Conservation (phyloP, 1,284 basidiomycete genomes). For the Peniophora sp. region DNA sequence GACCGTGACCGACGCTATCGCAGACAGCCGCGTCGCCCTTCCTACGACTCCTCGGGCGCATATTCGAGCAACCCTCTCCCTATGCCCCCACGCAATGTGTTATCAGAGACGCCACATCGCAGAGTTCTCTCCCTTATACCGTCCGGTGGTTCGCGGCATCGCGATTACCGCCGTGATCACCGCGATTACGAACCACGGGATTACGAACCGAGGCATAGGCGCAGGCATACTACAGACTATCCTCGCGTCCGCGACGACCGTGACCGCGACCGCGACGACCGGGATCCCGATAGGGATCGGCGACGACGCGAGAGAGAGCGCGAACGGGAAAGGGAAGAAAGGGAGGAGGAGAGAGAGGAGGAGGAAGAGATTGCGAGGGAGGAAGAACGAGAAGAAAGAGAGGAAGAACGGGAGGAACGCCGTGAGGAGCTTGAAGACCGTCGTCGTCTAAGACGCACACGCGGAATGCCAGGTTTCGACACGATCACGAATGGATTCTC, state of each 20-base stretch:
- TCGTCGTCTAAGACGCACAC: background rate
- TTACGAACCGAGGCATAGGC: background rate
- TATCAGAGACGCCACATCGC: conserved; percentile 39
- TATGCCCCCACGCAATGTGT: conserved; percentile 39
- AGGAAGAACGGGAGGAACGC: background rate
- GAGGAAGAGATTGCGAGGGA: conserved; percentile 8
- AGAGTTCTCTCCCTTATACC: conserved; percentile 31
- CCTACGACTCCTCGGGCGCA: background rate
- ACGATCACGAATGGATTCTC: background rate
- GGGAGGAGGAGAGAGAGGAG: background rate
- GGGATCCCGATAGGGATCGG: background rate
- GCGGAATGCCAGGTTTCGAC: background rate
- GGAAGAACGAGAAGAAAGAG: conserved; percentile 3
- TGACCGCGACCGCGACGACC: background rate
- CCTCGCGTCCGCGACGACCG: background rate
- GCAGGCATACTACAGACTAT: background rate
- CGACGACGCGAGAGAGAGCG: background rate
- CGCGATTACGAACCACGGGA: background rate
- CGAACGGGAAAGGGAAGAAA: background rate
- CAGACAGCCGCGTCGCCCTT: background rate
- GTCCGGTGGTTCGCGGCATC: conserved; percentile 1
- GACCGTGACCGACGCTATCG: background rate
- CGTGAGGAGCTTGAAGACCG: background rate
- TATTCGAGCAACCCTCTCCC: conserved; percentile 38
- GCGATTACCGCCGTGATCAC: conserved; percentile 23